Evolutionary conservation across 2,329 filamentous ascomycete genomes (phyloP).

Genomic region (Colletotrichum tamarilloi): DNA sequence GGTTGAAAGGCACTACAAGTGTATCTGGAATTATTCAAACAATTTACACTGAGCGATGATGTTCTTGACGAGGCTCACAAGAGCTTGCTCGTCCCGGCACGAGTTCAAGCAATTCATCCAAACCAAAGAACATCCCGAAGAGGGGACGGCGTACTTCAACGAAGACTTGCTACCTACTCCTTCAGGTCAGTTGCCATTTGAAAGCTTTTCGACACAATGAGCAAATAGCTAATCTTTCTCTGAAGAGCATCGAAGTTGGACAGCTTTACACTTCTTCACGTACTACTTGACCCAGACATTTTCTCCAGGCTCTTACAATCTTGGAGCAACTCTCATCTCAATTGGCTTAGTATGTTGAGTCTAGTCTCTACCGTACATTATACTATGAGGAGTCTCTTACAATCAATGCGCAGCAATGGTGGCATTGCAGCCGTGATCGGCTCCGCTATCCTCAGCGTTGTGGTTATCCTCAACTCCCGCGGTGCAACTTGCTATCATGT

Average conservation of each 20-base stretch:
- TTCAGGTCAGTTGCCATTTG: background rate
- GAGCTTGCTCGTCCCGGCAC: conserved; percentile 31
- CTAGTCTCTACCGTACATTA: no score
- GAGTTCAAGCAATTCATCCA: conserved; percentile 33
- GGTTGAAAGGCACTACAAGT: background rate
- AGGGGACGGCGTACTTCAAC: conserved; percentile 38
- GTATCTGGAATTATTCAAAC: background rate
- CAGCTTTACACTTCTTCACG: conserved; percentile 43
- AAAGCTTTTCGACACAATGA: fast-evolving
- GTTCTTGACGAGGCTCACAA: background rate
- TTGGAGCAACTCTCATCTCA: conserved; percentile 43
- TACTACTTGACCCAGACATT: conserved; percentile 48
- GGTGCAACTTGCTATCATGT: conserved; percentile 48
- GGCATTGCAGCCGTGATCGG: conserved; percentile 46
- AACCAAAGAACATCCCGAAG: conserved; percentile 25
- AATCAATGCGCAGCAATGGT: conserved; percentile 38
- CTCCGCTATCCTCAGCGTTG: conserved; percentile 43
- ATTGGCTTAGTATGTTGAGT: conserved; percentile 41
- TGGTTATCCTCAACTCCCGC: conserved; percentile 48
- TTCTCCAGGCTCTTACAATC: conserved; percentile 47
- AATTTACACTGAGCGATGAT: background rate
- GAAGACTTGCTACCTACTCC: conserved; percentile 41
- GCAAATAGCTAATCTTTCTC: background rate
- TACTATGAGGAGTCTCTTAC: background rate
- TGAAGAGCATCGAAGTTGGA: conserved; percentile 39